These are phyloP conservation scores for Cyphellophora attinorum DNA, from an alignment of 2,329 filamentous ascomycete species.

Conservation along the genomic window DNA sequence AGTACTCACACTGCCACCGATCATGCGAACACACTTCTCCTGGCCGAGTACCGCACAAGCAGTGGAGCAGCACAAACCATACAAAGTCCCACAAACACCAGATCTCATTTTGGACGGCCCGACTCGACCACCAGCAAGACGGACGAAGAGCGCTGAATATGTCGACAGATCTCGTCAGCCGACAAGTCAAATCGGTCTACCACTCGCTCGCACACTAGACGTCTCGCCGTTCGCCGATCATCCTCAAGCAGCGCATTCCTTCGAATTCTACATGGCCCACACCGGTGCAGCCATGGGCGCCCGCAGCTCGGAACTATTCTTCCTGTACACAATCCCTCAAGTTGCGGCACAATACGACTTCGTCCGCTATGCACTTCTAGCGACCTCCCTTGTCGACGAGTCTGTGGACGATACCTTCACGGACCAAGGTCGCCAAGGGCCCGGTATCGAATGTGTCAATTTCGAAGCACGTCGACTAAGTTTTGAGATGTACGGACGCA, in stretches of 20 bases:
- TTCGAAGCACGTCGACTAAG: not conserved
- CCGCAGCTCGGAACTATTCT: not conserved
- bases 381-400: not conserved
- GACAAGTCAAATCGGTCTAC: too few species aligned
- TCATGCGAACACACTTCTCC: too few species aligned
- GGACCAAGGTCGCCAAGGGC: not conserved
- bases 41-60: too few species aligned
- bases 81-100: too few species aligned
- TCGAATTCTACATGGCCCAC: not conserved
- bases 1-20: too few species aligned
- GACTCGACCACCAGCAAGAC: too few species aligned
- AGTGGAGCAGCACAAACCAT: too few species aligned
- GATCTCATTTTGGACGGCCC: too few species aligned
- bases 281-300: not conserved
- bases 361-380: not conserved
- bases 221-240: too few species aligned
- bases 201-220: too few species aligned
- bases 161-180: too few species aligned
- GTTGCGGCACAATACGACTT: not conserved
- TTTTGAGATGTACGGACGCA: conserved; percentile 1
- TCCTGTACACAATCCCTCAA: not conserved
- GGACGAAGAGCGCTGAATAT: too few species aligned
- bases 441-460: not conserved
- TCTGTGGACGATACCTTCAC: not conserved
- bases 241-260: not conserved